Base-by-base conservation (phyloP, 192 early-diverging fungal species). In the Mortierella alpina region DNA sequence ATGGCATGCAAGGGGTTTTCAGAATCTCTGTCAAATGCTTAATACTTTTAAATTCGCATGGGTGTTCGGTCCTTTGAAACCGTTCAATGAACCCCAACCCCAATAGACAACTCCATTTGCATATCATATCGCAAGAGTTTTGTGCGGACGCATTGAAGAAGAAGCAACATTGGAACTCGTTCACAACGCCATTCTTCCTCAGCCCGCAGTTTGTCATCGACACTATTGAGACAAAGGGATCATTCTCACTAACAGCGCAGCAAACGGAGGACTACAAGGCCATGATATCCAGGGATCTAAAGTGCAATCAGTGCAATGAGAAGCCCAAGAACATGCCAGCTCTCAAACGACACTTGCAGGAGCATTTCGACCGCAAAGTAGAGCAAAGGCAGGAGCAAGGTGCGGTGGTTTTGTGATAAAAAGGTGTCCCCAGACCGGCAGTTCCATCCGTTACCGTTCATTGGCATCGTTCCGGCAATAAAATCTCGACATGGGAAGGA, bases 121-220 rank as follows among this genome's bases (percentile, higher is more conserved):
- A 93, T 66, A 75, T 93, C 12, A 88, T 93, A 39, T 84, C 84
- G 20, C 84, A 88, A 58, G 91, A 93, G 58, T 88, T 91, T 70
- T 70, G 83, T 31, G 83, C 87, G 2, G 46, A 71, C 0, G 46
- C 58, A 2, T 76, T 93, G 18, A 91, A 87, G 53, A 83, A 73
- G 46, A 91, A 91, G 69, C 78, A 83, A 39, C 91, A 93, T 69
- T 93, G 86, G 86, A 89, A 89, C 65, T 87, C 89, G 23, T 93
- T 93, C 70, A 90, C 85, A 7, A 90, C 88, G 1, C 11, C 42
- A 2, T 93, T 91, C 63, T 93, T 93, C 62, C 63, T 82, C 12
- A 50, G 74, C 15, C 78, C 83, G 22, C 75, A 85, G 6, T 44
- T 76, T 20, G 84, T 90, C 3, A 71, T 82, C 54, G 58, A 15